Percentiles rank a stretch among this genome's conserved stretches.
phyloP scores from a whole-genome alignment of 768 basidiomycete genomes.

The Mycena amicta region DNA sequence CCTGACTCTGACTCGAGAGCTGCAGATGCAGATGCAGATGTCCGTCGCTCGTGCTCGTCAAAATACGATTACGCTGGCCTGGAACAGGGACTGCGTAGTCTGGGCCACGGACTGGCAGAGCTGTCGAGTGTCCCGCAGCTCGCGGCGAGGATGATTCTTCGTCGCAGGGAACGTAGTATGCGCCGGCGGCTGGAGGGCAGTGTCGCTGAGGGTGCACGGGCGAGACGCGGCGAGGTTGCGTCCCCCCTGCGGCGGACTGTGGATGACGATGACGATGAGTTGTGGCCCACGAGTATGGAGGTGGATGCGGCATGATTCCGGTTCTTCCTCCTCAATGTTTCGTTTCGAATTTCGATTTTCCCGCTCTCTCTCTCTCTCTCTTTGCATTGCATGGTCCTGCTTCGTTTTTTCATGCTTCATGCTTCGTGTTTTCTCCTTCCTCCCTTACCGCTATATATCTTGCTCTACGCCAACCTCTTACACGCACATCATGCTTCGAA shows the following conservation, averaged over 20 bases:
- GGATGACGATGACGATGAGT: constrained; percentile 12
- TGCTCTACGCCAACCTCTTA: no score
- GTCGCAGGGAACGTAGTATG: constrained; percentile 16
- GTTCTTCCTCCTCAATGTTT: not conserved
- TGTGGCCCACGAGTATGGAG: no score
- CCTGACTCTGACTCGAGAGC: not conserved
- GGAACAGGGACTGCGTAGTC: not conserved
- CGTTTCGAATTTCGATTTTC: not conserved
- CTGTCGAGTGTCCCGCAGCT: constrained; percentile 17
- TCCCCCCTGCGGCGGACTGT: not conserved
- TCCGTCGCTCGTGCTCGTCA: not conserved
- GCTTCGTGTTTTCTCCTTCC: no score
- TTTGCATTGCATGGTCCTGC: not conserved
- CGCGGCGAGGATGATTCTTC: constrained; percentile 20
- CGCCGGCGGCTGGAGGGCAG: constrained; percentile 5
- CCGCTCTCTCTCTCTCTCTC: not conserved
- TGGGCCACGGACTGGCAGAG: constrained; percentile 2
- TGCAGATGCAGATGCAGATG: not conserved
- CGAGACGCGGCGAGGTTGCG: not conserved
- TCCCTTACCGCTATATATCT: no score
- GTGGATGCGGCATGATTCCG: not conserved
- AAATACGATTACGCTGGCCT: not conserved
- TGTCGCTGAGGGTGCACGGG: not conserved
- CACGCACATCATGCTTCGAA: no score
- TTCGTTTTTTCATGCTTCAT: not conserved